Evolutionary conservation across 208 protist species (phyloP), one percentile per base, ranked within the genome.

Genomic region (Acanthamoeba lenticulata): DNA sequence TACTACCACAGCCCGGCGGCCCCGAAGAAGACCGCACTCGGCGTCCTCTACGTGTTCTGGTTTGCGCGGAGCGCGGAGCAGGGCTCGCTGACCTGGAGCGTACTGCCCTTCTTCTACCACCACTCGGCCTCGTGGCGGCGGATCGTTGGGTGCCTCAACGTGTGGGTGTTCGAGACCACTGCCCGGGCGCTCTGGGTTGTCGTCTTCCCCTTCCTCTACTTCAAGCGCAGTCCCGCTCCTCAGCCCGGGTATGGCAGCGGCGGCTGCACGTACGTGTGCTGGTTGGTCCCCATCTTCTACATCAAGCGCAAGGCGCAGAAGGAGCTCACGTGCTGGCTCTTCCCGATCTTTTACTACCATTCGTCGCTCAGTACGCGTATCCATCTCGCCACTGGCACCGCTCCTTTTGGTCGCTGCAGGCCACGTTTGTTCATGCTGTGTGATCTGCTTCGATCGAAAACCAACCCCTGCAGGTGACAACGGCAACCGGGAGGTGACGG

Each of bases 241-340:
- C n/a, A n/a, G n/a, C n/a, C n/a, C n/a, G n/a, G n/a, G n/a, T n/a
- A n/a, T n/a, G n/a, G n/a, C n/a, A n/a, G n/a, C n/a, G n/a, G n/a
- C n/a, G n/a, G n/a, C n/a, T n/a, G n/a, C n/a, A n/a, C n/a, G n/a
- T n/a, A n/a, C n/a, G n/a, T n/a, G n/a, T n/a, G n/a, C n/a, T n/a
- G n/a, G n/a, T n/a, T n/a, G n/a, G n/a, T 83, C 72, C 72, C 72
- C 27, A 36, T 83, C 72, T 83, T 83, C 72, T 83, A 49, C 72
- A 74, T 74, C 65, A 74, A 74, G 65, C 65, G 65, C 4, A 29
- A 72, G n/a, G 62, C n/a, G n/a, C n/a, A 29, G 19, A 36, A 27
- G 21, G 19, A 32, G 6, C 29, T 29, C n/a, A 7, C 15, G 65
- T 74, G 65, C 32, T 74, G 65, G 65, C 65, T 74, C 65, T 74